Percentiles rank a stretch among this genome's conserved stretches.
These are phyloP conservation scores for Sarocladiaceae sp. DNA, from an alignment of 2,329 filamentous ascomycete species.

Conservation along the genomic window DNA sequence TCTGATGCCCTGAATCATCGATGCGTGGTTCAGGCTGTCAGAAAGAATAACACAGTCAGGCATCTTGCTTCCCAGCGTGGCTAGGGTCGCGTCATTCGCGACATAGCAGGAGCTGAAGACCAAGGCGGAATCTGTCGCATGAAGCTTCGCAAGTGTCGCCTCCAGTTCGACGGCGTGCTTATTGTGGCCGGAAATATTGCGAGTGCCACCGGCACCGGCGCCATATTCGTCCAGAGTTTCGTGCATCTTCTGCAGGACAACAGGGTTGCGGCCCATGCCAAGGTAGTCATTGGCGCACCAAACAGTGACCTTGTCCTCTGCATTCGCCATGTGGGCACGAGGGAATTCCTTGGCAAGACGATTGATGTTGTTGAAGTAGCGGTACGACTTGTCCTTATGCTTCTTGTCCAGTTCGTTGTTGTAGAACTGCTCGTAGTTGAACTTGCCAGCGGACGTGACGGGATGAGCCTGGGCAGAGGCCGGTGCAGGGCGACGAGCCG, in stretches of 20 bases:
- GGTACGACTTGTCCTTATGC: constrained; percentile 99
- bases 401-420: constrained; percentile 89
- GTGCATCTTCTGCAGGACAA: constrained; percentile 89
- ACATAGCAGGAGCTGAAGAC: constrained; percentile 99
- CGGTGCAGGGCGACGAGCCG: constrained; percentile 14
- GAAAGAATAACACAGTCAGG: constrained; percentile 97
- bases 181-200: constrained; percentile 98
- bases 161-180: constrained; percentile 87
- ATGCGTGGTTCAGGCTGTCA: constrained; percentile 95
- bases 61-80: constrained; percentile 93
- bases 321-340: constrained; percentile 81
- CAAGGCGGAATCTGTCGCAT: constrained; percentile 85
- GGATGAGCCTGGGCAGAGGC: constrained; percentile 18
- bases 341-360: constrained; percentile 95
- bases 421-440: constrained; percentile 92
- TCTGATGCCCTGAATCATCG: constrained; percentile 98
- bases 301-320: constrained; percentile 85
- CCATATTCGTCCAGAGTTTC: constrained; percentile 92
- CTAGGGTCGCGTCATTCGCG: constrained; percentile 93
- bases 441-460: constrained; percentile 49
- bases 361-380: constrained; percentile 99
- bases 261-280: constrained; percentile 89
- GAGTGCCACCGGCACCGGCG: constrained; percentile 88
- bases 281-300: constrained; percentile 99
- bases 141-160: constrained; percentile 75